Conservation (phyloP, 1,284 basidiomycete species). For the Pseudozyma tsukubaensis region DNA sequence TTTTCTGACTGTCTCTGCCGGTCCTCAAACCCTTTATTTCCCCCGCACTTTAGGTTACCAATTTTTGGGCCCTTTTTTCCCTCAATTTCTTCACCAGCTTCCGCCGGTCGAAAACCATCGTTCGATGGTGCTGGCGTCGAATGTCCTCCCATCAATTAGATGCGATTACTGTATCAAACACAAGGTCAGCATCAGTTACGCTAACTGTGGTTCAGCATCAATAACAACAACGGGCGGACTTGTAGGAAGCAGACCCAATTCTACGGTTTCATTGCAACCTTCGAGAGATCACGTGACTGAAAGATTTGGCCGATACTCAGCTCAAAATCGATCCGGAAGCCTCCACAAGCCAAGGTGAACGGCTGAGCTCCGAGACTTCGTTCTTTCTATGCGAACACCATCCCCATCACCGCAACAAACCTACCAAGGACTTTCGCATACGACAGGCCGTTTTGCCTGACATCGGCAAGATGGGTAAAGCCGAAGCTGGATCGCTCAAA, state of each 20-base stretch:
- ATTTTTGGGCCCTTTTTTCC: constrained; percentile 1
- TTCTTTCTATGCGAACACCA: background rate
- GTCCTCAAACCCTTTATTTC: background rate
- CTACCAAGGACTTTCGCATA: too few species aligned
- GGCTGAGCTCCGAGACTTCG: too few species aligned
- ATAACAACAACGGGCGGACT: too few species aligned
- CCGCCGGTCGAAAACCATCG: background rate
- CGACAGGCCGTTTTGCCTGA: background rate
- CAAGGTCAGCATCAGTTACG: too few species aligned
- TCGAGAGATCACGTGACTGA: too few species aligned
- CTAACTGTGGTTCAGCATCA: too few species aligned
- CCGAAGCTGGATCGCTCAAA: constrained; percentile 53
- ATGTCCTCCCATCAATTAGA: background rate
- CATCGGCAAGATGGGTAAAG: constrained; percentile 32
- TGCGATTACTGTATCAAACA: background rate
- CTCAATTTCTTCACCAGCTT: background rate
- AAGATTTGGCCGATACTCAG: too few species aligned
- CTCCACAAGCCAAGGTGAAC: too few species aligned
- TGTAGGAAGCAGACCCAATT: too few species aligned
- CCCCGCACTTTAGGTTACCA: background rate
- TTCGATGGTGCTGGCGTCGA: background rate
- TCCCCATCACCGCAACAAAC: background rate
- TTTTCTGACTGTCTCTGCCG: background rate
- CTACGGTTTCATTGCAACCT: too few species aligned
- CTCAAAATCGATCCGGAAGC: too few species aligned